Conservation (phyloP, 192 early-diverging fungal genomes). For the Fimicolochytrium jonesii region DNA sequence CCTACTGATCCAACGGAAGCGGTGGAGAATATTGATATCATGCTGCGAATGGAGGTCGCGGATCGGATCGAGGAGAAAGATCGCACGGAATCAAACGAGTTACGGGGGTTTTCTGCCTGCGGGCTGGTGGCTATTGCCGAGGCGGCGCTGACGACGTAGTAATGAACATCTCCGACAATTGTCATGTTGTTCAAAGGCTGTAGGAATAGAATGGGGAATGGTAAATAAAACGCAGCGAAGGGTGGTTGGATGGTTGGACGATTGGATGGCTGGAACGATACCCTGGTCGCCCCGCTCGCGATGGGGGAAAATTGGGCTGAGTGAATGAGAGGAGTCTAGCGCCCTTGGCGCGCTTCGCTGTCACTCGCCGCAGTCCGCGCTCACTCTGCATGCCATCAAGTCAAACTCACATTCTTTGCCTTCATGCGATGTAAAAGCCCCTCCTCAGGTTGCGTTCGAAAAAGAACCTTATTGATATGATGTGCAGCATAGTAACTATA, state of each 20-base stretch:
- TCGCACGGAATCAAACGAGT: slow-evolving; percentile 3
- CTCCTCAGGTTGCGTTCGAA: slow-evolving; percentile 71
- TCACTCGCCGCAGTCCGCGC: too few relatives aligned
- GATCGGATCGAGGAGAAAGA: slow-evolving; percentile 16
- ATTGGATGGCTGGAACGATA: too few relatives aligned
- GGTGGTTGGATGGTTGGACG: too few relatives aligned
- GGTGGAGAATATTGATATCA: slow-evolving; percentile 24
- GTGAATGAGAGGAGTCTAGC: too few relatives aligned
- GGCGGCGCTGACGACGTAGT: slow-evolving; percentile 41
- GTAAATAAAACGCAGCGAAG: too few relatives aligned
- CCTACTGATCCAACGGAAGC: slow-evolving; percentile 16
- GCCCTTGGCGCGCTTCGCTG: too few relatives aligned
- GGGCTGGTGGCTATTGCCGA: background rate
- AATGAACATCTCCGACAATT: slow-evolving; percentile 68
- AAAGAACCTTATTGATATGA: slow-evolving; percentile 70
- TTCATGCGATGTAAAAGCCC: slow-evolving; percentile 71
- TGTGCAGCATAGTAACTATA: slow-evolving; percentile 69
- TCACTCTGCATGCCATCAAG: too few relatives aligned
- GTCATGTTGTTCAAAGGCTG: slow-evolving; percentile 74
- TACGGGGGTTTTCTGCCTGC: background rate
- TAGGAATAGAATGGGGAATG: too few relatives aligned
- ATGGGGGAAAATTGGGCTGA: too few relatives aligned
- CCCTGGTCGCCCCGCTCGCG: too few relatives aligned
- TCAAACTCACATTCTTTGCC: slow-evolving; percentile 62
- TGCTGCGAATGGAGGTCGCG: slow-evolving; percentile 22